Base-by-base conservation (phyloP, 768 basidiomycete species). In the Pleurotus ostreatus region DNA sequence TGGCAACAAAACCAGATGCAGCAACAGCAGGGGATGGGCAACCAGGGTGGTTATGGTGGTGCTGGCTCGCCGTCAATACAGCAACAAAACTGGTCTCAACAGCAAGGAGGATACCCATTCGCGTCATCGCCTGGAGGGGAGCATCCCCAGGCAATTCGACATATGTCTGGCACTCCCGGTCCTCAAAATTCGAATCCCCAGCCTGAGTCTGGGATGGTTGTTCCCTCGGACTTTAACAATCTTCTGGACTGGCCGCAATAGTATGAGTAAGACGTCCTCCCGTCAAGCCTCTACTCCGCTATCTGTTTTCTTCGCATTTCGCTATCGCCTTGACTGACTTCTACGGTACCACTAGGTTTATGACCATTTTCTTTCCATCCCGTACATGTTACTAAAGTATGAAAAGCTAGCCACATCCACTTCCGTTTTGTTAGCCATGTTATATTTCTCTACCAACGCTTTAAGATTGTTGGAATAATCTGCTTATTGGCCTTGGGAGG, bases 161-260 rank as follows among this genome's bases (percentile, higher is more conserved):
- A 80, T 61, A 74, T 83, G 78, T 75, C 78, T 34, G 72, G 68
- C 46, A 84, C 83, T 44, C 76, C 82, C 59, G 74, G 66, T 12
- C 78, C 78, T 59, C 74, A 72, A 66, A 51, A 63, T 61, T 49
- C 75, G 74, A 68, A 73, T 75, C 63, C 73, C 74, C 59, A 70
- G 65, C 55, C 71, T 74, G 56, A 67, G 71, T 55, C 65, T 65
- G 62, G 81, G 81, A 63, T 73, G 71, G 63, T 66, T 55, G 71
- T 74, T 38, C 54, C 70, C 52, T 73, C 65, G 62, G 84, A 85
- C 55, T 79, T 81, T 61, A 34, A 34, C 2, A 83, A 84, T 59
- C 69, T 83, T 59, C 82, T 84, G 66, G 82, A 80, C 65, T 86
- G 84, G 80, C 74, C 70, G 61, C 72, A 73, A 55, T 75, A 68